phyloP scores from a whole-genome alignment of 2,329 filamentous ascomycete species.

The Fusarium metavorans region DNA sequence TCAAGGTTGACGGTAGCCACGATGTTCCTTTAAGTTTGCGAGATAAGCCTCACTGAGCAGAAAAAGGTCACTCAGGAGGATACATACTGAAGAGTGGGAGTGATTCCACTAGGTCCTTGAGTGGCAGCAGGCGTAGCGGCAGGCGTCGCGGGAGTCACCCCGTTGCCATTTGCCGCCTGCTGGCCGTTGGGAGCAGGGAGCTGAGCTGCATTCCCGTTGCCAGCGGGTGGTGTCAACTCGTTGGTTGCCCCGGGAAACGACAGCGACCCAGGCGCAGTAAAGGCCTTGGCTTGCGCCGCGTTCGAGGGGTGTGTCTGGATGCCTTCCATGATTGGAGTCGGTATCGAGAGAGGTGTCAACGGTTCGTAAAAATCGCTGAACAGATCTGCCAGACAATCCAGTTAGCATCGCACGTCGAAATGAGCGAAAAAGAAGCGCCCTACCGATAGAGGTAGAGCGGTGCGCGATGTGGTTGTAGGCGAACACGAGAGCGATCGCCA shows the following conservation, averaged over 20 bases:
- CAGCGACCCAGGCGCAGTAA: constrained; percentile 91
- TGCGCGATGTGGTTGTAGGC: constrained; percentile 14
- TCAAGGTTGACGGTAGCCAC: constrained; percentile 98
- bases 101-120: constrained; percentile 87
- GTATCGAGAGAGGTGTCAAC: constrained; percentile 36
- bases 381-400: constrained; percentile 47
- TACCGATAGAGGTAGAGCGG: constrained; percentile 38
- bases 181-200: constrained; percentile 57
- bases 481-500: constrained; percentile 16
- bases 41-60: constrained; percentile 66
- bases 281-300: constrained; percentile 93
- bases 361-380: constrained; percentile 43
- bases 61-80: constrained; percentile 53
- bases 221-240: constrained; percentile 80
- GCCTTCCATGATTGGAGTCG: constrained; percentile 77
- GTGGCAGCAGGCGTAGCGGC: constrained; percentile 89
- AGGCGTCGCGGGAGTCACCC: constrained; percentile 89
- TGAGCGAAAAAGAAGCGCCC: constrained; percentile 18
- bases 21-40: constrained; percentile 82
- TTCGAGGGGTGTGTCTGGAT: constrained; percentile 93
- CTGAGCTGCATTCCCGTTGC: constrained; percentile 69
- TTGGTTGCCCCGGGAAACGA: constrained; percentile 89
- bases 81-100: constrained; percentile 97
- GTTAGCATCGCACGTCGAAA: constrained; percentile 42
- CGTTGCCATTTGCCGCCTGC: constrained; percentile 75